A percentile compares a stretch with the other conserved stretches of the same genome.
Conservation (phyloP, 1,139 yeast genomes). For the Waltiozyma solani region DNA sequence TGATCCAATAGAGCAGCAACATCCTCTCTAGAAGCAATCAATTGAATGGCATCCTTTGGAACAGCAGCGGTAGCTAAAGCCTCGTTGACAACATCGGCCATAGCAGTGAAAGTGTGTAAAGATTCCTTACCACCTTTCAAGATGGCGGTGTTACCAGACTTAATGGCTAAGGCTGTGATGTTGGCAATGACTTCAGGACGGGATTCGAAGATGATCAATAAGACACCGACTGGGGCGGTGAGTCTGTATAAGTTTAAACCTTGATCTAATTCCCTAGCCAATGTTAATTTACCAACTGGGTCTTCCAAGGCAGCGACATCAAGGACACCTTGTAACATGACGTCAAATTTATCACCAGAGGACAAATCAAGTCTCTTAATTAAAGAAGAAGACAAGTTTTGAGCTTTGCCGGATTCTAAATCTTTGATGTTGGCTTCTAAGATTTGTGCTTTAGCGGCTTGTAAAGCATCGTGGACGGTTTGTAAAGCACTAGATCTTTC, state of each 20-base stretch:
- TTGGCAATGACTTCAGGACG: constrained; percentile 99
- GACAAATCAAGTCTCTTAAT: constrained; percentile 78
- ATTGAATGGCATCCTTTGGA: constrained; percentile 74
- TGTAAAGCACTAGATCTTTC: constrained; percentile 66
- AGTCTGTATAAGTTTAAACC: constrained; percentile 73
- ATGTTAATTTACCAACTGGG: constrained; percentile 79
- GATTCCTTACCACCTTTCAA: constrained; percentile 97
- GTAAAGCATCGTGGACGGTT: constrained; percentile 61
- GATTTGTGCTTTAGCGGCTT: constrained; percentile 46
- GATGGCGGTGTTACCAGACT: constrained; percentile 93
- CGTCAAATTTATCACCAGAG: constrained; percentile 75
- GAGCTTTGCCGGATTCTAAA: constrained; percentile 53
- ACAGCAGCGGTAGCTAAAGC: constrained; percentile 53
- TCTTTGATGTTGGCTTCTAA: constrained; percentile 68
- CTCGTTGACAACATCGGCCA: constrained; percentile 61
- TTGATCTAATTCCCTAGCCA: constrained; percentile 80
- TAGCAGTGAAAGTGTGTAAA: constrained; percentile 67
- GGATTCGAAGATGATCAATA: constrained; percentile 88
- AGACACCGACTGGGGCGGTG: constrained; percentile 91
- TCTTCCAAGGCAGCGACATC: constrained; percentile 86
- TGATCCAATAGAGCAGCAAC: constrained; percentile 77
- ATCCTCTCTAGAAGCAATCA: constrained; percentile 82
- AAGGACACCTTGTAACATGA: constrained; percentile 88
- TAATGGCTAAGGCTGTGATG: constrained; percentile 89
- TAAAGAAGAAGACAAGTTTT: constrained; percentile 55